Base-by-base conservation (phyloP, 108 stramenopile genomes). In the Bacterosira constricta region DNA sequence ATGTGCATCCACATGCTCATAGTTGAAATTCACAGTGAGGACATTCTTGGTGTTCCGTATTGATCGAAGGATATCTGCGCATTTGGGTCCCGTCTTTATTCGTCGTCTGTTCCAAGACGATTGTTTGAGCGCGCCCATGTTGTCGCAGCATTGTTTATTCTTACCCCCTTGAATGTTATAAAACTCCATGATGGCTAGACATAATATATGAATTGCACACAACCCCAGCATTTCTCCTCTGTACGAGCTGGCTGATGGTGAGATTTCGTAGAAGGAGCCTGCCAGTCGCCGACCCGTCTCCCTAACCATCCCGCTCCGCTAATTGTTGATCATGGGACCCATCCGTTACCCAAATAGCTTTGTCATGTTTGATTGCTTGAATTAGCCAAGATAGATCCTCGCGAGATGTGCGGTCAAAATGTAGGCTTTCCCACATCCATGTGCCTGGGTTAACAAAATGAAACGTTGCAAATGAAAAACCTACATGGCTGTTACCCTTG, bases 261-360 rank as follows among this genome's bases (percentile, higher is more conserved):
- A 6, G 17, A 18, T 45, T 45, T 45, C 44, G 17, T 18, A 45
- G 44, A 45, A 45, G 44, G 44, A 45, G n/a, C 44, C 44, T 45
- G 20, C 44, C 2, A 45, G 9, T 18, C 44, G 44, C 9, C 20
- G n/a, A 18, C 44, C 44, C n/a, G 44, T 6, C 3, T 7, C 17
- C n/a, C n/a, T 18, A 51, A 25, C 50, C 50, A 25, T 25, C 50
- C 50, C 3, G 25, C 18, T 23, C 50, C 50, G 25, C 50, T 51
- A 25, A 51, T 2, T 2, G 2, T 7, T 21, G 50, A 7, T 51
- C 23, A 25, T 51, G 25, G 10, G 50, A 51, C 2, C 50, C 50
- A 21, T 51, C 23, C 25, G 50, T 51, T 10, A 51, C 50, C 50
- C 50, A 51, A n/a, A n/a, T n/a, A n/a, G n/a, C n/a, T n/a, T n/a